These are phyloP conservation scores for Penicillium sp. DNA, from an alignment of 2,329 filamentous ascomycete species.

Conservation along the genomic window DNA sequence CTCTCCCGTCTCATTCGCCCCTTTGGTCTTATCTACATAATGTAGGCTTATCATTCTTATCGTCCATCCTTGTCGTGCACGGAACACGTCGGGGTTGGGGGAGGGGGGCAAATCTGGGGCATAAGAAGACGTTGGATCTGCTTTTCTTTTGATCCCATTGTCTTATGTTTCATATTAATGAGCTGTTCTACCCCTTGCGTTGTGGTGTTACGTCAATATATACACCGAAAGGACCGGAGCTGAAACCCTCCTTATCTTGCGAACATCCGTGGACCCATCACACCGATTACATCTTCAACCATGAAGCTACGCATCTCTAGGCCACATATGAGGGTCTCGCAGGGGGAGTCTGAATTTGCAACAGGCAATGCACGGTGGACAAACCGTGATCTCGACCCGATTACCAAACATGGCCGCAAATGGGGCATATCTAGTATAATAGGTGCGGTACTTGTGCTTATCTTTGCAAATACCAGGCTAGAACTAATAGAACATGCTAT, in stretches of 20 bases:
- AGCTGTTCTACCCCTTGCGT: not conserved
- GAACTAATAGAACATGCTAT: not conserved
- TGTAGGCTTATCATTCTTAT: constrained; percentile 3
- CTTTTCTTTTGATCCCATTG: not conserved
- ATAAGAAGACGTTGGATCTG: not conserved
- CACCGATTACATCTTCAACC: not conserved
- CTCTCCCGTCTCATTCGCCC: not conserved
- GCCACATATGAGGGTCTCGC: constrained; percentile 46
- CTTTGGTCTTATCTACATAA: not conserved
- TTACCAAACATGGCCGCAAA: constrained; percentile 44
- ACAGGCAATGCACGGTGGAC: constrained; percentile 46
- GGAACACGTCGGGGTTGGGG: not conserved
- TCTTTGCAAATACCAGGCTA: not conserved
- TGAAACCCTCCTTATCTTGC: not conserved
- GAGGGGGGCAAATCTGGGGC: not conserved
- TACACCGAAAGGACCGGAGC: not conserved
- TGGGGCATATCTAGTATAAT: constrained; percentile 49
- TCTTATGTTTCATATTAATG: not conserved
- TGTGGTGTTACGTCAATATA: not conserved
- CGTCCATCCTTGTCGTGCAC: not conserved
- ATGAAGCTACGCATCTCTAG: constrained; percentile 31
- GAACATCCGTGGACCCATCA: not conserved
- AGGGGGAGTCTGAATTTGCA: constrained; percentile 48
- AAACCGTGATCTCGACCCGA: constrained; percentile 52
- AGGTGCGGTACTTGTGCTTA: constrained; percentile 14